Evolutionary conservation across 441 rosid species (phyloP).

Genomic region (Lepidium campestre): DNA sequence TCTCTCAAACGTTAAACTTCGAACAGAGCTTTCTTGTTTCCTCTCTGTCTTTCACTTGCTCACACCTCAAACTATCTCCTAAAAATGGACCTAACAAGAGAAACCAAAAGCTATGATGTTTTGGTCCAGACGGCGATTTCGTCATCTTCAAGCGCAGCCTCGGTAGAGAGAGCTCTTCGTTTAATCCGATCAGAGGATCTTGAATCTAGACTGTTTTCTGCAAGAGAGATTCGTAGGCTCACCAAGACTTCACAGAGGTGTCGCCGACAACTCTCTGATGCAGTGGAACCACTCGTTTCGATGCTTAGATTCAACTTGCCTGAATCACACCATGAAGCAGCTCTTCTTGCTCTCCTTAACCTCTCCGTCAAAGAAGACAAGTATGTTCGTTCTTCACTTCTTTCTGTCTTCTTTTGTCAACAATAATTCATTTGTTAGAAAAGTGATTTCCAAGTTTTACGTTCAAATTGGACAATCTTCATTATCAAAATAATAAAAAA

Average conservation of each 20-base stretch:
- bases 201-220: constrained; percentile 57
- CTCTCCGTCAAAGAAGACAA: constrained; percentile 85
- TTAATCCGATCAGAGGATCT: constrained; percentile 45
- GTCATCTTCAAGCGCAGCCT: constrained; percentile 12
- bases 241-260: constrained; percentile 75
- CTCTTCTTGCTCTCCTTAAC: constrained; percentile 83
- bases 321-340: constrained; percentile 50
- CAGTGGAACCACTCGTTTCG: constrained; percentile 65
- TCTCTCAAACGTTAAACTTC: background rate
- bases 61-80: constrained; percentile 8
- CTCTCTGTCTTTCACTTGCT: background rate
- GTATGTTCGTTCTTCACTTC: constrained; percentile 35
- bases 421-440: too few relatives aligned
- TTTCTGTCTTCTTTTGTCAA: background rate
- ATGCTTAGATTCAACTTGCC: constrained; percentile 50
- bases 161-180: constrained; percentile 42
- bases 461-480: too few relatives aligned
- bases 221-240: constrained; percentile 76
- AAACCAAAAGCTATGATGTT: constrained; percentile 22
- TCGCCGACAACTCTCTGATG: constrained; percentile 58
- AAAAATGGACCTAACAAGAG: constrained; percentile 19
- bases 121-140: background rate
- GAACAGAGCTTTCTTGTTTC: background rate
- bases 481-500: too few relatives aligned
- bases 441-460: too few relatives aligned